Evolutionary conservation across 352 stramenopile genomes (phyloP), one percentile per base, ranked within the genome.

Genomic region (Pythium angustatum): DNA sequence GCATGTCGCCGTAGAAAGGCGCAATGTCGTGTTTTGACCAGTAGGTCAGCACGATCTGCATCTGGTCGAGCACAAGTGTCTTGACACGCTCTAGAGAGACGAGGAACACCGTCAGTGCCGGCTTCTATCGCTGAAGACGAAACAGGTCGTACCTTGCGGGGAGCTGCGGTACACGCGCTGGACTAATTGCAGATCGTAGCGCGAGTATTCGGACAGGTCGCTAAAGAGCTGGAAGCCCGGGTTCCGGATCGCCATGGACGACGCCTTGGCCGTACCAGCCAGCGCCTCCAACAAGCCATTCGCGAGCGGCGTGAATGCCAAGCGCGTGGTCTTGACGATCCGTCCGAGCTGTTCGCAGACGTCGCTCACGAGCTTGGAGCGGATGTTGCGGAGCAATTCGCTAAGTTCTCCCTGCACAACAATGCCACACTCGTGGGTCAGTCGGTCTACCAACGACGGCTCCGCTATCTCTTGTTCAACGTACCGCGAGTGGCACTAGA

Each of bases 161-260:
- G 60, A 65, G 36, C 73, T 61, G 28, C 66, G 43, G 45, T 77
- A 92, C 7, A 88, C 72, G 58, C 71, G 79, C 31, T 61, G 71
- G 44, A 90, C 41, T 2, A 79, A 41, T 41, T 76, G 53, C 33
- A 93, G 34, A 54, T 93, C 84, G 57, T 87, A 93, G 21, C 80
- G 76, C 34, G 81, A 71, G 22, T 79, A 57, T 64, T 91, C 65
- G 12, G 81, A 82, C n/a, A 91, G 58, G 33, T 77, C 72, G 50
- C 48, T 59, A 45, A 93, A 75, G 5, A 93, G 66, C 38, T 73
- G 72, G 6, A 76, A 64, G 4, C 77, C 80, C 41, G 81, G 84
- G 3, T 77, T 66, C 24, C 84, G 73, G 22, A 88, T 77, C 3
- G 84, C 84, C 0, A 47, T 58, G n/a, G 72, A 86, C 22, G 81